Evolutionary conservation across 1,139 yeast genomes (phyloP).

Genomic region (Yamadazyma mexicana): DNA sequence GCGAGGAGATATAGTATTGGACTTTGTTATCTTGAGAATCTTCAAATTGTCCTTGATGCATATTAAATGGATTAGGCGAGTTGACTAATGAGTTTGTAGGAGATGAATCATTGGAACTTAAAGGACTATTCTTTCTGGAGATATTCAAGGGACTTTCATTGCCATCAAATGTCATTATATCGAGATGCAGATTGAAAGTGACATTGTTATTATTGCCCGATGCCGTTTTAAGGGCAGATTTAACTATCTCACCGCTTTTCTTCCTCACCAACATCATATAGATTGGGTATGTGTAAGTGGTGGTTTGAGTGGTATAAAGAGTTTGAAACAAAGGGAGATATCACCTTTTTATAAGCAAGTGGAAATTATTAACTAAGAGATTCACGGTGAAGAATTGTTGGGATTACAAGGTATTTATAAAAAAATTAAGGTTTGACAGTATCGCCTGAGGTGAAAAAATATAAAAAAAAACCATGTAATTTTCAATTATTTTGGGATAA

Average conservation of each 20-base stretch:
- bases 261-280: constrained; percentile 27
- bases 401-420: not conserved
- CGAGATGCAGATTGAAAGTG: constrained; percentile 12
- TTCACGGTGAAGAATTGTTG: not conserved
- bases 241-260: constrained; percentile 41
- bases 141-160: constrained; percentile 42
- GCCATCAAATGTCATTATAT: constrained; percentile 42
- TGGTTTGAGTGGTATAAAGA: not conserved
- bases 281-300: not conserved
- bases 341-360: too few species aligned
- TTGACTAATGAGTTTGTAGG: constrained; percentile 6
- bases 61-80: constrained; percentile 10
- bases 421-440: not conserved
- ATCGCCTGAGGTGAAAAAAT: not conserved
- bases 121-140: constrained; percentile 33
- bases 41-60: not conserved
- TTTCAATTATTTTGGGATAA: not conserved
- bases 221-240: constrained; percentile 34
- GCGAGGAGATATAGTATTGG: constrained; percentile 10
- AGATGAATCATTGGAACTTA: constrained; percentile 21
- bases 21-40: not conserved
- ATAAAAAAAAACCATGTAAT: too few species aligned
- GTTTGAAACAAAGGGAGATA: too few species aligned
- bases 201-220: constrained; percentile 6
- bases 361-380: too few species aligned